These are phyloP conservation scores for Russula lepida DNA, from an alignment of 768 basidiomycete genomes.

Conservation along the genomic window DNA sequence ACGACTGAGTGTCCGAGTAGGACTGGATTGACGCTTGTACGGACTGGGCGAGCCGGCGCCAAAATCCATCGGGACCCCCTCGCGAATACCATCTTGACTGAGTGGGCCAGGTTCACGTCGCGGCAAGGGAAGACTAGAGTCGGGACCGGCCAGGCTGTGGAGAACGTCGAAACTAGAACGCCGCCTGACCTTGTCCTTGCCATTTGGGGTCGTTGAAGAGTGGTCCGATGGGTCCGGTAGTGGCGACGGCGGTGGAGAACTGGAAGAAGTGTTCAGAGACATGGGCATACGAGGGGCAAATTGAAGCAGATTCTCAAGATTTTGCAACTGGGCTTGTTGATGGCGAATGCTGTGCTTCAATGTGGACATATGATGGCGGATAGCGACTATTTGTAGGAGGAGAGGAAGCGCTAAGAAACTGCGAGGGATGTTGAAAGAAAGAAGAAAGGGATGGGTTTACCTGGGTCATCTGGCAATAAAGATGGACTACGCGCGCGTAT, in stretches of 20 bases:
- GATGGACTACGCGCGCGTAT: constrained; percentile 17
- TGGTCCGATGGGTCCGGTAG: constrained; percentile 24
- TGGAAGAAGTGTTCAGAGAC: constrained; percentile 36
- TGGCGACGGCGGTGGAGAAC: constrained; percentile 33
- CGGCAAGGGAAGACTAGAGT: constrained; percentile 66
- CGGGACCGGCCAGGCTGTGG: constrained; percentile 63
- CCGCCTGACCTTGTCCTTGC: constrained; percentile 46
- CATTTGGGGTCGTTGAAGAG: constrained; percentile 19
- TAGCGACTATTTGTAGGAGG: constrained; percentile 41
- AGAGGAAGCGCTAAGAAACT: no score
- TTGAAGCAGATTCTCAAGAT: constrained; percentile 58
- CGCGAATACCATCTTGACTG: constrained; percentile 53
- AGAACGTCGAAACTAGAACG: constrained; percentile 68
- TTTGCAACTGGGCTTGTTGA: constrained; percentile 71
- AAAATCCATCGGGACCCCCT: constrained; percentile 64
- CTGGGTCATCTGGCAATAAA: constrained; percentile 16
- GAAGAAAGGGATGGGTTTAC: background rate
- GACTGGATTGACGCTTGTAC: constrained; percentile 55
- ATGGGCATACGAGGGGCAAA: constrained; percentile 61
- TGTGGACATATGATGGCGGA: constrained; percentile 73
- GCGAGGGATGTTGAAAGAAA: background rate
- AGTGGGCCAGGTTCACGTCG: constrained; percentile 37
- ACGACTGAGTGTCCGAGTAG: constrained; percentile 75
- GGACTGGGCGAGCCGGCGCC: constrained; percentile 33
- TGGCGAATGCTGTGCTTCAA: constrained; percentile 77